phyloP scores from a whole-genome alignment of 768 basidiomycete genomes.

The Suillus alpinus region DNA sequence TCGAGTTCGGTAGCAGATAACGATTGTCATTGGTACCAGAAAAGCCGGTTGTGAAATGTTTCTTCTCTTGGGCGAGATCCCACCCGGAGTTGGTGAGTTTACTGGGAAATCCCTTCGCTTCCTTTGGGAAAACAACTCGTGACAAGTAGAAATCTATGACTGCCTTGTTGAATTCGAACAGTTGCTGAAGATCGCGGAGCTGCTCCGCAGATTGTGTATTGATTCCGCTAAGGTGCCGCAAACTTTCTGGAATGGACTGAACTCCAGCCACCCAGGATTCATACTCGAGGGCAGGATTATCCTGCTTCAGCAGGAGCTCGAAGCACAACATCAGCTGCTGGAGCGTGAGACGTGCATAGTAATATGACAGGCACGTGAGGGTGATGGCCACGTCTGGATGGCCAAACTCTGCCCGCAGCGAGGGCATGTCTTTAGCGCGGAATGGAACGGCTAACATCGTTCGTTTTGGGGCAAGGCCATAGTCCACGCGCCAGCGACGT shows the following conservation, averaged over 20 bases:
- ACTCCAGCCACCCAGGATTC: constrained; percentile 26
- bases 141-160: constrained; percentile 38
- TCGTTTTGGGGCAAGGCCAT: constrained; percentile 30
- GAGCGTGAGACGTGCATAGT: constrained; percentile 33
- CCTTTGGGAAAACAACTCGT: constrained; percentile 35
- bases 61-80: constrained; percentile 33
- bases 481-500: constrained; percentile 39
- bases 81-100: constrained; percentile 35
- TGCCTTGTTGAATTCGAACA: constrained; percentile 26
- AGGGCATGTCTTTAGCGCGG: constrained; percentile 36
- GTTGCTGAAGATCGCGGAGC: constrained; percentile 22
- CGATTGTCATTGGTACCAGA: constrained; percentile 40
- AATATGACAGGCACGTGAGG: constrained; percentile 37
- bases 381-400: constrained; percentile 35
- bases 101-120: constrained; percentile 33
- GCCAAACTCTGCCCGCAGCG: constrained; percentile 37
- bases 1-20: constrained; percentile 36
- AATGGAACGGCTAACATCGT: constrained; percentile 38
- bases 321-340: constrained; percentile 29
- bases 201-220: constrained; percentile 30
- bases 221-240: constrained; percentile 17
- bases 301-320: constrained; percentile 24
- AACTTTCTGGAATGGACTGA: constrained; percentile 15
- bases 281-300: constrained; percentile 32
- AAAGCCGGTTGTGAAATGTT: constrained; percentile 25